Conservation (phyloP, 805 yeast species). For the Vanderwaltozyma yarrowii region DNA sequence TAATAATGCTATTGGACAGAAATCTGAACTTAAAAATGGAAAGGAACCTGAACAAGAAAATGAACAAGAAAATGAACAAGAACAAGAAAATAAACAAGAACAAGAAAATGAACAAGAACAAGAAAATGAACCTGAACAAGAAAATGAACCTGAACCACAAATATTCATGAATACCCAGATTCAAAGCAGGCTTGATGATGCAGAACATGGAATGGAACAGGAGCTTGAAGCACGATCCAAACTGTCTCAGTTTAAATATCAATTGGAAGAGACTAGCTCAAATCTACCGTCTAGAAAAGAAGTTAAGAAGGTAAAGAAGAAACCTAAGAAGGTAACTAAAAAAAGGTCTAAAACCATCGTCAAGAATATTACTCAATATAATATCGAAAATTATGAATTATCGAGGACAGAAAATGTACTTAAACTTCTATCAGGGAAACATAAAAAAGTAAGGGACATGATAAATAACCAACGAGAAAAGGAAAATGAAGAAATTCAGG, state of each 20-base stretch:
- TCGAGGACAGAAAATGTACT: constrained; percentile 12
- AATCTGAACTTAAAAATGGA: no score
- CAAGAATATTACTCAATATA: neutral
- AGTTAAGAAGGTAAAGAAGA: neutral
- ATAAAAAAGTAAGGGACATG: constrained; percentile 21
- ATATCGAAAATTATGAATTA: neutral
- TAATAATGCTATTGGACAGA: no score
- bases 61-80: neutral
- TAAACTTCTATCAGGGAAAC: constrained; percentile 25
- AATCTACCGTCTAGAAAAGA: neutral
- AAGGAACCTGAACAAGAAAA: neutral
- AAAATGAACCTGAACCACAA: constrained; percentile 1
- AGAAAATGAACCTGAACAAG: neutral
- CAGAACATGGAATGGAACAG: constrained; percentile 10
- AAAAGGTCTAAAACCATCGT: neutral
- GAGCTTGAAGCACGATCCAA: constrained; percentile 9
- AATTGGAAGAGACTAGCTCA: neutral
- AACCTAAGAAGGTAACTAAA: neutral
- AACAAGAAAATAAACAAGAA: neutral
- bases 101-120: neutral
- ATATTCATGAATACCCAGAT: constrained; percentile 25
- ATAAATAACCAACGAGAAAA: constrained; percentile 5
- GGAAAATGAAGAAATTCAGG: neutral
- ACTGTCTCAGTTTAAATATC: constrained; percentile 17
- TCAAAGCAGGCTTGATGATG: constrained; percentile 24